Evolutionary conservation across 768 basidiomycete genomes (phyloP), one percentile per base, ranked within the genome.

Genomic region (Rubroboletus satanas): DNA sequence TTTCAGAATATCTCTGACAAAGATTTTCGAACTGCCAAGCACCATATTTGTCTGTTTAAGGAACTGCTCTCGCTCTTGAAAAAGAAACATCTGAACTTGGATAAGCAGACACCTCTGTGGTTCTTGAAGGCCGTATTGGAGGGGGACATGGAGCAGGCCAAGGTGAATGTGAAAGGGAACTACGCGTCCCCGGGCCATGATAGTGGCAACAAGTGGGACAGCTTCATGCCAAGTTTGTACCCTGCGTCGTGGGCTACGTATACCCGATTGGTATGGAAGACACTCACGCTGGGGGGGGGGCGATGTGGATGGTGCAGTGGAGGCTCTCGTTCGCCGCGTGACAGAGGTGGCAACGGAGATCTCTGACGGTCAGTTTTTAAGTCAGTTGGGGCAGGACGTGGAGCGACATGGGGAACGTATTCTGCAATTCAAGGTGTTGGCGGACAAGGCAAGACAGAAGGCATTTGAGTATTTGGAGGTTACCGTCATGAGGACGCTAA

Each of bases 361-460:
- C 5, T 12, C 54, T 0, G 66, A 69, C 17, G 32, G n/a, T 28
- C 53, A 53, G 8, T 61, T 69, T 29, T 49, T 70, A 23, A 41
- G 35, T 1, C 32, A 53, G 0, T 14, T 68, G 15, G 38, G 28
- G 1, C 29, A 47, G 31, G 49, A 46, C 21, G 38, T 50, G 50
- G 55, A 54, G n/a, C 36, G 7, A 5, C 23, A 43, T 49, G 11
- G 10, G 23, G 4, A 15, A 18, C 14, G 7, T 1, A 9, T 43
- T 10, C 62, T 59, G 23, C 9, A 2, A 17, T n/a, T 59, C 31
- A 45, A 35, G 12, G 1, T 0, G 1, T 45, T 14, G 10, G 66
- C 44, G 12, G 33, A 52, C 0, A 35, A 28, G 1, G 46, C 56
- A 18, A 26, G 7, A 18, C 1, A 9, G 7, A 51, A n/a, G 1